Conservation (phyloP, 2,329 filamentous ascomycete genomes). For the Penicillium sp. region DNA sequence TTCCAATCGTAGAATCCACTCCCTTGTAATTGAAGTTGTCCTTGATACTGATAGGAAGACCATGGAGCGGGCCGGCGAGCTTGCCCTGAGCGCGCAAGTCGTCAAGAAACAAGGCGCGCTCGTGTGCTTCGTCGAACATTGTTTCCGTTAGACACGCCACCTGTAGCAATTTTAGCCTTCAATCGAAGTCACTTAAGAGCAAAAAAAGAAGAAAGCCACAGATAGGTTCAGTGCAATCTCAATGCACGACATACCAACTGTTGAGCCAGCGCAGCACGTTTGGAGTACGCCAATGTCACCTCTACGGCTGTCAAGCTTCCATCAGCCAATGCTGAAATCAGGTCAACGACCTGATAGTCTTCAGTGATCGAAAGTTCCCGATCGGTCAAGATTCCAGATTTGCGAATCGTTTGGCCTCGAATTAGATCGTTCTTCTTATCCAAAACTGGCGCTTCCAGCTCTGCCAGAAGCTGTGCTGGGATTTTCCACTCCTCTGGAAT, state of each 20-base stretch:
- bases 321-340: conserved; percentile 29
- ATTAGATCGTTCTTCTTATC: conserved; percentile 21
- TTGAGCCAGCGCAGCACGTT: conserved; percentile 36
- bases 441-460: conserved; percentile 11
- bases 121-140: conserved; percentile 28
- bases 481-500: conserved; percentile 22
- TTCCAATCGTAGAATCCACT: conserved; percentile 18
- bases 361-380: conserved; percentile 54
- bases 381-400: conserved; percentile 46
- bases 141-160: conserved; percentile 32
- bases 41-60: conserved; percentile 34
- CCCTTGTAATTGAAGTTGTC: conserved; percentile 37
- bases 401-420: conserved; percentile 10
- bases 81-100: conserved; percentile 25
- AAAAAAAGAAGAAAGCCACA: background rate
- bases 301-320: conserved; percentile 37
- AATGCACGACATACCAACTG: conserved; percentile 28
- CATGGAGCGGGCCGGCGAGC: conserved; percentile 31
- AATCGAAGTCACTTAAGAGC: background rate
- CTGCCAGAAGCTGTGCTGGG: conserved; percentile 8
- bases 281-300: conserved; percentile 52
- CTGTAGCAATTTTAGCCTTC: conserved; percentile 1
- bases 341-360: conserved; percentile 36
- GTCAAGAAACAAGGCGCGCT: conserved; percentile 29
- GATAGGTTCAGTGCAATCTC: background rate